Base-by-base conservation (phyloP, 768 basidiomycete species). In the Kwoniella heveanensis region DNA sequence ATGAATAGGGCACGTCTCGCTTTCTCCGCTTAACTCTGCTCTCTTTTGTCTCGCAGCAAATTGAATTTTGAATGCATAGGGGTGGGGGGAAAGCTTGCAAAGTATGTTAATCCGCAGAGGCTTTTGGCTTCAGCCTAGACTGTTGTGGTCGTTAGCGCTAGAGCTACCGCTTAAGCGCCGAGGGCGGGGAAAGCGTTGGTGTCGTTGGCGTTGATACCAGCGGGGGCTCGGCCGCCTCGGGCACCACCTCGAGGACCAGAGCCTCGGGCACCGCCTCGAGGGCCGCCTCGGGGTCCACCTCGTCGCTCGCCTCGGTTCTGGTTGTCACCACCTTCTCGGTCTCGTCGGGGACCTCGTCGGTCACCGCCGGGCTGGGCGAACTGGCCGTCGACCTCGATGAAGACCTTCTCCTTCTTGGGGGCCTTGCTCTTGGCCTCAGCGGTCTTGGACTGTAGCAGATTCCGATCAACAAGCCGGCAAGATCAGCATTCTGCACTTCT, bases 131-230 rank as follows among this genome's bases (percentile, higher is more conserved):
- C 8, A 44, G 17, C 17, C 17, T 44, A 44, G 32, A 36, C 13
- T 13, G 32, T 13, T 36, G 32, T 3, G 39, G 39, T 10, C 39
- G 39, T 44, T 44, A 10, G 15, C 39, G 19, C 39, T 8, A 9
- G 39, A 6, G 32, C 10, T 19, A 24, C 17, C n/a, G 36, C 54
- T 53, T 70, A 76, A 66, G 75, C 73, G 49, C 76, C 77, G 46
- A 96, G 85, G 69, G 92, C 91, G 49, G 92, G 92, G 87, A 96
- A 96, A 64, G 91, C 92, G 26, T 82, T 83, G 81, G 90, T 84
- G 80, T 96, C 92, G 73, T 87, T 88, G 68, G 93, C 89, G 77
- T 88, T 85, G 81, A 92, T 83, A 64, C 61, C 66, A 53, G 73
- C 67, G 58, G 65, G 61, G 29, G 46, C 70, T 60, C 65, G 59